phyloP scores from a whole-genome alignment of 371 early-diverging fungal species.

The Choanephora cucurbitarum region DNA sequence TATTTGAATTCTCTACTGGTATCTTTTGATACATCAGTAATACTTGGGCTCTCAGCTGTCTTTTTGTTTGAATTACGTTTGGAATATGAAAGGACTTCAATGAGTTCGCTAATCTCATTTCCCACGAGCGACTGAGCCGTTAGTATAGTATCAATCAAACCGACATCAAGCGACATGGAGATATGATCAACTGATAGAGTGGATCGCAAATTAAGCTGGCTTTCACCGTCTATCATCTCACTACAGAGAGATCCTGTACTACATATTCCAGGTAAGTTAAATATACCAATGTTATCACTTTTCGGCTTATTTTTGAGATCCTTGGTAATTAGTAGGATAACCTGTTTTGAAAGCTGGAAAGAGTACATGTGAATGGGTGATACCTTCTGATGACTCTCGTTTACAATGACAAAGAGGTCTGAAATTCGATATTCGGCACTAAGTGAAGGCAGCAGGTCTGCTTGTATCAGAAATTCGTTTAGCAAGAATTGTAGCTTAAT shows the following conservation, averaged over 20 bases:
- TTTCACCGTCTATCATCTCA: constrained; percentile 13
- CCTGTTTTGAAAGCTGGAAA: constrained; percentile 59
- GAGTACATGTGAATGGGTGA: constrained; percentile 48
- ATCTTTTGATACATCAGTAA: background rate
- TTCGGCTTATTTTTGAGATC: constrained; percentile 14
- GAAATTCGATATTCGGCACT: constrained; percentile 63
- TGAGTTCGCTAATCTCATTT: constrained; percentile 75
- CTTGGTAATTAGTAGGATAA: constrained; percentile 56
- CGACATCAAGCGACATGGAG: constrained; percentile 65
- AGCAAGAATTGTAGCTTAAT: constrained; percentile 67
- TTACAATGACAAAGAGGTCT: constrained; percentile 57
- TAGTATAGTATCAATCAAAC: constrained; percentile 74
- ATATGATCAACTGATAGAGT: constrained; percentile 67
- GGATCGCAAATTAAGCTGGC: constrained; percentile 43
- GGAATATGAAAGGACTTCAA: constrained; percentile 70
- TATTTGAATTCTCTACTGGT: constrained; percentile 40
- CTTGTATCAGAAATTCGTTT: constrained; percentile 57
- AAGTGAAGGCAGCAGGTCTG: constrained; percentile 71
- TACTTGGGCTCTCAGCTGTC: background rate
- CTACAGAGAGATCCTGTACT: constrained; percentile 53
- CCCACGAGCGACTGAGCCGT: constrained; percentile 80
- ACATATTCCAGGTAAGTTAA: constrained; percentile 62
- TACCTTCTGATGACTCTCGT: constrained; percentile 41
- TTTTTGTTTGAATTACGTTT: constrained; percentile 23
- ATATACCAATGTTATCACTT: constrained; percentile 48